Percentiles rank a stretch among this genome's conserved stretches.
phyloP scores from a whole-genome alignment of 495 filamentous ascomycete genomes.

The Aspergillus kassunensis region DNA sequence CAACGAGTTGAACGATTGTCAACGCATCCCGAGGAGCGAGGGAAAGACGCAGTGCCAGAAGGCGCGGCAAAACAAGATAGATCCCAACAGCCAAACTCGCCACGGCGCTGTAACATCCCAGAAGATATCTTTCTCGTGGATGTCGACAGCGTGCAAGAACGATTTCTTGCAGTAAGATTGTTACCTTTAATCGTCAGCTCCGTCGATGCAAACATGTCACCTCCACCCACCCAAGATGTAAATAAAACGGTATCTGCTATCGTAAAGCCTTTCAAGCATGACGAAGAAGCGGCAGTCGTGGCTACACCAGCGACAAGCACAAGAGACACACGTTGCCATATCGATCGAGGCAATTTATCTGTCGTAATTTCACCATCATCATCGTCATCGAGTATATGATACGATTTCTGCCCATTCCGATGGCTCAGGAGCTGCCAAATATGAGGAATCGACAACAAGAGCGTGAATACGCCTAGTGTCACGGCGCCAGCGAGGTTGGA shows the following conservation, averaged over 20 bases:
- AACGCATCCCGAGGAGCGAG: neutral
- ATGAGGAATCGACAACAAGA: constrained; percentile 1
- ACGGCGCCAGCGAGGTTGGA: no score
- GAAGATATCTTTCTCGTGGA: neutral
- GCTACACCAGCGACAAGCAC: neutral
- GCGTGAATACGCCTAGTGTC: no score
- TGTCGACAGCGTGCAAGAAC: neutral
- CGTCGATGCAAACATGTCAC: no score
- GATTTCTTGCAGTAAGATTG: constrained; percentile 9
- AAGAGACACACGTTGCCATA: constrained; percentile 2
- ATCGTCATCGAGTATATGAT: neutral
- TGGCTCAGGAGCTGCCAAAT: neutral
- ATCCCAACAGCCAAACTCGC: neutral
- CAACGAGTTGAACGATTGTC: constrained; percentile 4
- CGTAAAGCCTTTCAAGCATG: neutral
- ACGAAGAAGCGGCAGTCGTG: neutral
- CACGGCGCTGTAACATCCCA: constrained; percentile 9
- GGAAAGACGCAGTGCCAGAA: neutral
- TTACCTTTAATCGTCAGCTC: constrained; percentile 1
- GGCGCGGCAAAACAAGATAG: neutral
- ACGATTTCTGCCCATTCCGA: neutral
- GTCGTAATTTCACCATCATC: neutral
- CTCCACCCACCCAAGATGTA: constrained; percentile 4
- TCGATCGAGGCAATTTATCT: neutral
- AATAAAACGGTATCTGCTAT: neutral